These are phyloP conservation scores for Penicillium salamii DNA, from an alignment of 495 filamentous ascomycete genomes.

Conservation along the genomic window DNA sequence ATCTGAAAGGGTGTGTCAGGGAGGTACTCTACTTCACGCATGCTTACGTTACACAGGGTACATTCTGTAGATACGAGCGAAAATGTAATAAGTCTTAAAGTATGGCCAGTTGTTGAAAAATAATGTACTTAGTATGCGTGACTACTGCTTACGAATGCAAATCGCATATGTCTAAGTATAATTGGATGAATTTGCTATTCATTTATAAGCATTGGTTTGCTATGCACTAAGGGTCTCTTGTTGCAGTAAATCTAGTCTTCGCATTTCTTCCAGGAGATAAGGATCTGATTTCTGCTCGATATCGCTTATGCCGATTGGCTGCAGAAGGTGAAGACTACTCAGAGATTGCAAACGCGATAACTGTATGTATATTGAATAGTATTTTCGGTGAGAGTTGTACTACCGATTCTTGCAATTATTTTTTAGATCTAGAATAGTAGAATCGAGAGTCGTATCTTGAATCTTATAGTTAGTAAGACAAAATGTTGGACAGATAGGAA, in stretches of 20 bases:
- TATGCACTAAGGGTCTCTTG: background rate
- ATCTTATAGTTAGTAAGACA: conserved; percentile 17
- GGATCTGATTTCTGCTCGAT: conserved; percentile 5
- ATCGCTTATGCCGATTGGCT: conserved; percentile 10
- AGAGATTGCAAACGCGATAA: conserved; percentile 12
- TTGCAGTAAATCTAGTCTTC: conserved; percentile 3
- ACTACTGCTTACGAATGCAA: too few species aligned
- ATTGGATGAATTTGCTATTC: too few species aligned
- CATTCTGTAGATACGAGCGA: background rate
- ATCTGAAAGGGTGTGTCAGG: too few species aligned
- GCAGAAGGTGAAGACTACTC: conserved; percentile 9
- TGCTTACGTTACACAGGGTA: too few species aligned
- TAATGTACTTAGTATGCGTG: too few species aligned
- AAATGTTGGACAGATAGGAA: conserved; percentile 13
- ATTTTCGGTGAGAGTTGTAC: conserved; percentile 6
- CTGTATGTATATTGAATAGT: conserved; percentile 14
- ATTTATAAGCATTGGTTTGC: too few species aligned
- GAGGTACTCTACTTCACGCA: too few species aligned
- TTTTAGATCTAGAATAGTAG: conserved; percentile 14
- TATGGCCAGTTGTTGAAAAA: background rate
- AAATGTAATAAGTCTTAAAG: conserved; percentile 1
- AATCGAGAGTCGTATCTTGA: conserved; percentile 9
- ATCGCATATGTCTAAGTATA: too few species aligned
- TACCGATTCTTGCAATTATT: background rate
- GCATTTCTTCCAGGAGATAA: conserved; percentile 7